These are phyloP conservation scores for Secale cereale DNA, from an alignment of 176 grass and related monocot genomes.

Conservation along the genomic window DNA sequence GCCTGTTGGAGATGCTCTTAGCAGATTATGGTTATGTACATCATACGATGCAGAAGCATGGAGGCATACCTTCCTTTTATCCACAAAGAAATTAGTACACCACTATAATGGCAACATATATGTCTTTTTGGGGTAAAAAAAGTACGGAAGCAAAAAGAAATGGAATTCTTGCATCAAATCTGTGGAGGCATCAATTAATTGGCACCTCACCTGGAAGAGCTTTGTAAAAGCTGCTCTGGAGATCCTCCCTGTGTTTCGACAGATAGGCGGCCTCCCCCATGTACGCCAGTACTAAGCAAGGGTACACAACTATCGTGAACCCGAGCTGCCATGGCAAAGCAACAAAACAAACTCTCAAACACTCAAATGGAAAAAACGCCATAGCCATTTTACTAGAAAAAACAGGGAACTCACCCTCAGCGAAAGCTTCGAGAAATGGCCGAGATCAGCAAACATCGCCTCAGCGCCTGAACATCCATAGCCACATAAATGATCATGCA, in stretches of 20 bases:
- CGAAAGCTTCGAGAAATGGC: constrained; percentile 84
- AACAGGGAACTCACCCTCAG: constrained; percentile 40
- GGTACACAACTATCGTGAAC: constrained; percentile 79
- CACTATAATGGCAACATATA: too few species aligned
- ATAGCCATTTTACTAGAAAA: not conserved
- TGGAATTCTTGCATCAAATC: not conserved
- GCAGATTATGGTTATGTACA: not conserved
- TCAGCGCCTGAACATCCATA: constrained; percentile 62
- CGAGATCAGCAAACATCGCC: constrained; percentile 97
- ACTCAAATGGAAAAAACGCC: not conserved
- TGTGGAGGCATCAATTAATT: not conserved
- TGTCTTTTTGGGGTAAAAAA: not conserved
- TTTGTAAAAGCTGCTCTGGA: constrained; percentile 92
- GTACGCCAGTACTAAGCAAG: constrained; percentile 85
- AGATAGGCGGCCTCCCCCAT: constrained; percentile 96
- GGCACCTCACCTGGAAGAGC: constrained; percentile 66
- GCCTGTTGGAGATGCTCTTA: too few species aligned
- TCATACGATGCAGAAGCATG: not conserved
- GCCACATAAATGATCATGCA: not conserved
- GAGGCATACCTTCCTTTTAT: not conserved
- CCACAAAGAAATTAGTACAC: too few species aligned
- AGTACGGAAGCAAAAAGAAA: not conserved
- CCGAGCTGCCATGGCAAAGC: constrained; percentile 54
- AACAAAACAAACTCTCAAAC: constrained; percentile 17
- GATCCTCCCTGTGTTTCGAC: constrained; percentile 76